Conservation (phyloP, 1,284 basidiomycete genomes). For the Cutaneotrichosporon spelunceum region DNA sequence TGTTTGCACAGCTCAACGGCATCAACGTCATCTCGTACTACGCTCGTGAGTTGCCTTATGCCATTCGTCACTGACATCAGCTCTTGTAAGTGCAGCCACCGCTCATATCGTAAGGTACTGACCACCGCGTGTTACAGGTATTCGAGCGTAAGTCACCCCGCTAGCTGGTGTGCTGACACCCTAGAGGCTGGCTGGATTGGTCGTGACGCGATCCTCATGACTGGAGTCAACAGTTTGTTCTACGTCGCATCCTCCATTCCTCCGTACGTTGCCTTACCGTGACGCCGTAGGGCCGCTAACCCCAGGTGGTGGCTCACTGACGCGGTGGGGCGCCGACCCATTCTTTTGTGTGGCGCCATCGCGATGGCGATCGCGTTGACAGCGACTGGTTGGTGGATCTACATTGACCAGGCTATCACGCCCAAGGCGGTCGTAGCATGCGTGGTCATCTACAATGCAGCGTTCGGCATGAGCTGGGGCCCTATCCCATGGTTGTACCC, state of each 20-base stretch:
- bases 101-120: conserved; percentile 14
- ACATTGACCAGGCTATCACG: conserved; percentile 78
- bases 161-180: conserved; percentile 25
- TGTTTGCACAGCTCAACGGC: conserved; percentile 93
- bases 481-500: conserved; percentile 68
- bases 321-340: conserved; percentile 81
- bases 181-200: conserved; percentile 95
- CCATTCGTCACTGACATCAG: conserved; percentile 40
- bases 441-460: conserved; percentile 90
- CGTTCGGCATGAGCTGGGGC: conserved; percentile 65
- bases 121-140: conserved; percentile 60
- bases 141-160: conserved; percentile 65
- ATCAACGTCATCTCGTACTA: conserved; percentile 96
- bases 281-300: not conserved
- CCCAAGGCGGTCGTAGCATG: conserved; percentile 86
- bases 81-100: conserved; percentile 28
- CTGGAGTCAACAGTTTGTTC: conserved; percentile 86
- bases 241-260: conserved; percentile 80
- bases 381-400: conserved; percentile 61
- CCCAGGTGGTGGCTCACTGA: conserved; percentile 84
- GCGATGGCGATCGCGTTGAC: conserved; percentile 50
- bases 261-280: conserved; percentile 51
- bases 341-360: conserved; percentile 87
- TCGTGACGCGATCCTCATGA: conserved; percentile 95
- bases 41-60: conserved; percentile 58